Evolutionary conservation across 306 rosid species (phyloP).

Genomic region (Cicer yamashitae): DNA sequence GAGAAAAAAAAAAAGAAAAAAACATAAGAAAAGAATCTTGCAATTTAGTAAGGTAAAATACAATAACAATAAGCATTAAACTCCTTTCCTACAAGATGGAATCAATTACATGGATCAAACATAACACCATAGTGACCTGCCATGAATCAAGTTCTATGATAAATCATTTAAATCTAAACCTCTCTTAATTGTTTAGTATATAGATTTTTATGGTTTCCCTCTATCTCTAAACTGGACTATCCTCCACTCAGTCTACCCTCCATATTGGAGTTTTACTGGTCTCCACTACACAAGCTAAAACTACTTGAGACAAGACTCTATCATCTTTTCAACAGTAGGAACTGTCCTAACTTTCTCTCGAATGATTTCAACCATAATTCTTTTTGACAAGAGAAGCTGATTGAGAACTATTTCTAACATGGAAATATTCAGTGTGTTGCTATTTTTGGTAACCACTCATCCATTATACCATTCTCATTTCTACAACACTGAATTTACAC

Average conservation of each 20-base stretch:
- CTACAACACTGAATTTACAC: constrained; percentile 3
- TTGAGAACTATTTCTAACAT: too few relatives aligned
- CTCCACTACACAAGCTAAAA: not conserved
- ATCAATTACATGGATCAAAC: not conserved
- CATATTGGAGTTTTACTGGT: not conserved
- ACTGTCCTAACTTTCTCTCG: not conserved
- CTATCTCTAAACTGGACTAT: constrained; percentile 19
- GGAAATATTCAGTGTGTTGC: too few relatives aligned
- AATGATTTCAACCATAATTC: constrained; percentile 4
- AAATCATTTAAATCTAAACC: not conserved
- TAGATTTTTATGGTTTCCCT: constrained; percentile 4
- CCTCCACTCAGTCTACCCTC: not conserved
- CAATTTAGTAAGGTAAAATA: constrained; percentile 9
- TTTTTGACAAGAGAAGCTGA: too few relatives aligned
- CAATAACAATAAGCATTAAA: not conserved
- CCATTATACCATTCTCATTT: not conserved
- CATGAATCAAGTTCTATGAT: constrained; percentile 1
- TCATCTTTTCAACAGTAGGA: not conserved
- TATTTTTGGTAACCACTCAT: not conserved
- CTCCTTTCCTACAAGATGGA: not conserved
- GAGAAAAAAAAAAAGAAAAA: not conserved
- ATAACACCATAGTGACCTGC: not conserved
- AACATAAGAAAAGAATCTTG: not conserved
- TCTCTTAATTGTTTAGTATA: not conserved
- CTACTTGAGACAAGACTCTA: not conserved